Percentiles rank a stretch among this genome's conserved stretches.
Conservation (phyloP, 129 eudicot genomes). For the carrot (Daucus carota) region DH1_v3.0 NC_030389.2:39073501-39074000, state of each 20-base stretch:
- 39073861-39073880: neutral
- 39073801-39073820: slow-evolving; percentile 8
- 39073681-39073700: slow-evolving; percentile 67
- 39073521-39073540: slow-evolving; percentile 38
- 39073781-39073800: neutral
- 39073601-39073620: slow-evolving; percentile 4
- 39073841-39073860: neutral
- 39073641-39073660: slow-evolving; percentile 78
- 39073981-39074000: neutral
- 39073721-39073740: slow-evolving; percentile 36
- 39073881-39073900: neutral
- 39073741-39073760: slow-evolving; percentile 40
- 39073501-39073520: slow-evolving; percentile 87
- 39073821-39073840: slow-evolving; percentile 10
- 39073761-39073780: neutral
- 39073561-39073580: neutral
- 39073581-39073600: neutral
- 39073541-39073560: neutral
- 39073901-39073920: neutral
- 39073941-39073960: neutral
- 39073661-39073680: slow-evolving; percentile 80
- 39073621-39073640: slow-evolving; percentile 87
- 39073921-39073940: neutral
- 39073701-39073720: slow-evolving; percentile 73
- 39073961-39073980: too few species aligned